These are phyloP conservation scores for Euphorbia schlechtendalii DNA, from an alignment of 441 rosid genomes.

Conservation along the genomic window DNA sequence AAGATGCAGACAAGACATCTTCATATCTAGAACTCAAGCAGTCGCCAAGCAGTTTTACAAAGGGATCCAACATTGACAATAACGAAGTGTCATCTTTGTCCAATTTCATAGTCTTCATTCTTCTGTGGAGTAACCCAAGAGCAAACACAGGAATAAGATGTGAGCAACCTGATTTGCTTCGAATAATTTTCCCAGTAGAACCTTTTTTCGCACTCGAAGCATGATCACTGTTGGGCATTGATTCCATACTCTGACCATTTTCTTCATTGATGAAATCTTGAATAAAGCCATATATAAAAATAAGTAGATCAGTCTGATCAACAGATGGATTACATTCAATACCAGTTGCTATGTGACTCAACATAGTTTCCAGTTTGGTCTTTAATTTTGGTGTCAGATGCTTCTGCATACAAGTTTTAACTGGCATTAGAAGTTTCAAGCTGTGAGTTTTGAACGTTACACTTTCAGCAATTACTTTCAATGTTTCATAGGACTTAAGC, in stretches of 20 bases:
- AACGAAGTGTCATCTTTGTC: conserved; percentile 39
- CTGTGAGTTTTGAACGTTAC: conserved; percentile 69
- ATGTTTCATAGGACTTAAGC: conserved; percentile 67
- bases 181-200: conserved; percentile 11
- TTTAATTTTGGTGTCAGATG: conserved; percentile 68
- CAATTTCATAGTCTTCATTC: conserved; percentile 45
- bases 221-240: too few species aligned
- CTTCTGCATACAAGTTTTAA: conserved; percentile 53
- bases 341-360: conserved; percentile 70
- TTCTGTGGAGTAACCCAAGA: conserved; percentile 54
- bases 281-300: conserved; percentile 58
- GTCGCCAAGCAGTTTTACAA: conserved; percentile 54
- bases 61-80: conserved; percentile 80
- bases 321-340: conserved; percentile 84
- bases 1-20: conserved; percentile 64
- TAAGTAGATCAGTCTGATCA: conserved; percentile 63
- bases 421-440: conserved; percentile 59
- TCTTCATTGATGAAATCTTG: conserved; percentile 56
- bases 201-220: conserved; percentile 11
- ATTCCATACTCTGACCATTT: conserved; percentile 33
- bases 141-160: conserved; percentile 79
- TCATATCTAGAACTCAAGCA: conserved; percentile 88
- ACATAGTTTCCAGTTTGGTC: conserved; percentile 64
- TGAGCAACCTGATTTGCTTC: conserved; percentile 42
- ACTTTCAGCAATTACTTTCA: conserved; percentile 65